Base-by-base conservation (phyloP, 805 yeast species). In the Scheffersomyces stipitis region DNA sequence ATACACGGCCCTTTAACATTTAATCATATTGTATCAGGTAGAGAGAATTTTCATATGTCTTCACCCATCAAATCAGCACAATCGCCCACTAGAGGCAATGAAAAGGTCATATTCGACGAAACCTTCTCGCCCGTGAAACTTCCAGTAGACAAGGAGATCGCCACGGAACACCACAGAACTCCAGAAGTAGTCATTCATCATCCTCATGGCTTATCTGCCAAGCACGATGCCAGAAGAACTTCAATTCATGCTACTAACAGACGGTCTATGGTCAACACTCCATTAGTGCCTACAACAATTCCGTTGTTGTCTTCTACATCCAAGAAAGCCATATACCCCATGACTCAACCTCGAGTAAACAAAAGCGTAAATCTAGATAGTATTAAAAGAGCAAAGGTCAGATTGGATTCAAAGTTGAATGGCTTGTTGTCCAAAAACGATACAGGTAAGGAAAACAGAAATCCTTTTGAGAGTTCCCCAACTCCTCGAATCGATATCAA, bases 121-220 rank as follows among this genome's bases (percentile, higher is more conserved):
- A 24, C 44, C 13, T 45, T 45, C 23, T 45, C 49, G 1, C 49
- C 49, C 8, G 35, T 45, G 22, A 45, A 45, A 33, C 40, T 45
- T 15, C 49, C 49, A 4, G 16, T 20, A 20, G 9, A 7, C 24
- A 20, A 13, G 20, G 24, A 30, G 5, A 27, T 28, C 3, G 15
- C 37, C 27, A 28, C 13, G 30, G 24, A 13, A 8, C 34, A 20
- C n/a, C 39, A 32, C 30, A 36, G 32, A 28, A 39, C 35, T 16
- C 41, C 40, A 13, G 39, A 26, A 14, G 28, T 16, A 13, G 29
- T 42, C 8, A 36, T 42, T 6, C 30, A 31, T 7, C 44, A 42
- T 33, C 75, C 77, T 2, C 80, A 75, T 48, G 80, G 80, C 0
- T 50, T 75, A 26, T 50, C 64, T 2, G 61, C 66, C 37, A 68